Evolutionary conservation across 129 eudicot species (phyloP).

Genomic region (Logfia minima): DNA sequence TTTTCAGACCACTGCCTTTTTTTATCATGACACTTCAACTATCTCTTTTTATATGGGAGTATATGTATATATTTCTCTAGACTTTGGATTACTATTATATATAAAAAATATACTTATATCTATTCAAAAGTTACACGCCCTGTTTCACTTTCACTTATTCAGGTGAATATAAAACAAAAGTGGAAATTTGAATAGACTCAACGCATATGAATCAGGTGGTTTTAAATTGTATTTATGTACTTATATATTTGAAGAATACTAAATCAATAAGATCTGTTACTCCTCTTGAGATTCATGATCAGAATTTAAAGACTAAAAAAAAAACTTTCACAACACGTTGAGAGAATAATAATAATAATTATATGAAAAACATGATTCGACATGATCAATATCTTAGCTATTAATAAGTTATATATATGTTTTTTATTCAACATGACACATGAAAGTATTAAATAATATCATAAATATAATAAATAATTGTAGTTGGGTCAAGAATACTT

Average conservation of each 20-base stretch:
- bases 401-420: slow-evolving; percentile 21
- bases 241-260: no score
- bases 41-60: neutral
- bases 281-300: no score
- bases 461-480: slow-evolving; percentile 30
- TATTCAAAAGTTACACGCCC: no score
- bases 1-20: slow-evolving; percentile 47
- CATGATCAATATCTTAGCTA: slow-evolving; percentile 16
- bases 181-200: neutral
- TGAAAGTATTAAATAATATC: slow-evolving; percentile 34
- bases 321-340: neutral
- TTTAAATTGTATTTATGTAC: no score
- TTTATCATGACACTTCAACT: slow-evolving; percentile 42
- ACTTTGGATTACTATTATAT: neutral
- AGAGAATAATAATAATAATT: neutral
- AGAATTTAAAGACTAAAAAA: no score
- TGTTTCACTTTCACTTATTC: no score
- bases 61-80: neutral
- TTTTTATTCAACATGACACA: slow-evolving; percentile 35
- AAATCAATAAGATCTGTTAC: no score
- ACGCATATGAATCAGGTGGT: neutral
- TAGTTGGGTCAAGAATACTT: slow-evolving; percentile 28
- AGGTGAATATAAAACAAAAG: no score
- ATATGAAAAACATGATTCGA: slow-evolving; percentile 14
- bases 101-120: neutral